Evolutionary conservation across 75 land plant species (phyloP).

Genomic region (Pinus tabuliformis): DNA sequence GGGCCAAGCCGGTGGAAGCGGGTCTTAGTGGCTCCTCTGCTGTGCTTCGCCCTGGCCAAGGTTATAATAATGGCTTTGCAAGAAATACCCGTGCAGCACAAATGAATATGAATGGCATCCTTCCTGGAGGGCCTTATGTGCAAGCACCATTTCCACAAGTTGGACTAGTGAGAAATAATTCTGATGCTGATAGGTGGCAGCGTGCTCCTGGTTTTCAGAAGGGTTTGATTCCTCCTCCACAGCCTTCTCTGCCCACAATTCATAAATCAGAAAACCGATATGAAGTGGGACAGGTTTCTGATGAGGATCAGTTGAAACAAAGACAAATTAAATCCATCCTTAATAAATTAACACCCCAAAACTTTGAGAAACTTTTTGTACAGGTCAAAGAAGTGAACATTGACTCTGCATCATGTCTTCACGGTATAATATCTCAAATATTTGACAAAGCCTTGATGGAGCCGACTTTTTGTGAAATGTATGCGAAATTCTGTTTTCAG

Average conservation of each 20-base stretch:
- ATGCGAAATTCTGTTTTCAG: slow-evolving; percentile 83
- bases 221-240: slow-evolving; percentile 77
- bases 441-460: slow-evolving; percentile 98
- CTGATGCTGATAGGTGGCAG: slow-evolving; percentile 92
- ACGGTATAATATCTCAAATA: slow-evolving; percentile 94
- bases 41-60: slow-evolving; percentile 65
- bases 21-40: slow-evolving; percentile 23
- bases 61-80: slow-evolving; percentile 48
- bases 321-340: slow-evolving; percentile 86
- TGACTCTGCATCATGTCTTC: slow-evolving; percentile 74
- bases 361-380: slow-evolving; percentile 90
- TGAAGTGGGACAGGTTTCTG: slow-evolving; percentile 78
- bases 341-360: slow-evolving; percentile 97
- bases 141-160: slow-evolving; percentile 16
- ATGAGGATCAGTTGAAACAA: slow-evolving; percentile 88
- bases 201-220: no score
- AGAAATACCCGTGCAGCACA: slow-evolving; percentile 40
- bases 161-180: slow-evolving; percentile 36
- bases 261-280: slow-evolving; percentile 92
- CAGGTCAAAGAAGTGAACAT: slow-evolving; percentile 89
- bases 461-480: slow-evolving; percentile 99
- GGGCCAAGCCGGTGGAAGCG: slow-evolving; percentile 50
- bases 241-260: slow-evolving; percentile 22
- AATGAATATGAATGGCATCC: background rate
- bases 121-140: no score